Evolutionary conservation across 2,329 filamentous ascomycete species (phyloP).

Genomic region (Leptodontidium sp.): DNA sequence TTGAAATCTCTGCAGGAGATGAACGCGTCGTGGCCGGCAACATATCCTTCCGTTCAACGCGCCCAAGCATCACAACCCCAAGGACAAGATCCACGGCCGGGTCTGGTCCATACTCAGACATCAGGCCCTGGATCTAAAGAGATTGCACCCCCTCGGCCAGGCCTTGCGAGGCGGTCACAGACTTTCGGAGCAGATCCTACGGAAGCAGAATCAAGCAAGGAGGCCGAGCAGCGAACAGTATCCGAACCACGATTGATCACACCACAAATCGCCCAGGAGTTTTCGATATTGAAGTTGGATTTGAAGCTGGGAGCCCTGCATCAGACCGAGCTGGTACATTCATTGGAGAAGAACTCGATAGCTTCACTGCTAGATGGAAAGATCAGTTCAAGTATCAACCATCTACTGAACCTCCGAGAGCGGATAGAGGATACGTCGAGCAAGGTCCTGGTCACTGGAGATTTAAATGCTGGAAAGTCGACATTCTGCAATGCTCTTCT

Average conservation of each 20-base stretch:
- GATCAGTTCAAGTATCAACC: conserved; percentile 91
- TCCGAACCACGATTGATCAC: conserved; percentile 85
- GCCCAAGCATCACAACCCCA: conserved; percentile 55
- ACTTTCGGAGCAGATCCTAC: conserved; percentile 70
- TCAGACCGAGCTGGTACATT: conserved; percentile 92
- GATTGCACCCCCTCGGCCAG: conserved; percentile 53
- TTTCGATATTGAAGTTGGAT: conserved; percentile 94
- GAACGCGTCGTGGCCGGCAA: conserved; percentile 91
- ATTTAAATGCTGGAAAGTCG: conserved; percentile 96
- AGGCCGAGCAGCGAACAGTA: conserved; percentile 66
- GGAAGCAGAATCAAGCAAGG: conserved; percentile 75
- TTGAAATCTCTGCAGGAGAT: conserved; percentile 85
- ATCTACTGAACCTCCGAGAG: conserved; percentile 85
- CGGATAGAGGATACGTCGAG: conserved; percentile 97
- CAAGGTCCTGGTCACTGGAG: conserved; percentile 95
- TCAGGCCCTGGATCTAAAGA: conserved; percentile 50
- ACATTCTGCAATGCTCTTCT: conserved; percentile 98
- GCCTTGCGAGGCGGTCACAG: conserved; percentile 70
- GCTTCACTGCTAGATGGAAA: conserved; percentile 92
- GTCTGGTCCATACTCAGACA: conserved; percentile 70
- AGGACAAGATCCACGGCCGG: conserved; percentile 64
- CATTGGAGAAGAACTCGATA: conserved; percentile 89
- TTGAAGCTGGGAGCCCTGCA: conserved; percentile 87
- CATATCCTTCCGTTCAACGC: conserved; percentile 87
- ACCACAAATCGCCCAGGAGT: conserved; percentile 93